These are phyloP conservation scores for Scheffersomyces quercinus DNA, from an alignment of 1,139 yeast genomes.

Conservation along the genomic window DNA sequence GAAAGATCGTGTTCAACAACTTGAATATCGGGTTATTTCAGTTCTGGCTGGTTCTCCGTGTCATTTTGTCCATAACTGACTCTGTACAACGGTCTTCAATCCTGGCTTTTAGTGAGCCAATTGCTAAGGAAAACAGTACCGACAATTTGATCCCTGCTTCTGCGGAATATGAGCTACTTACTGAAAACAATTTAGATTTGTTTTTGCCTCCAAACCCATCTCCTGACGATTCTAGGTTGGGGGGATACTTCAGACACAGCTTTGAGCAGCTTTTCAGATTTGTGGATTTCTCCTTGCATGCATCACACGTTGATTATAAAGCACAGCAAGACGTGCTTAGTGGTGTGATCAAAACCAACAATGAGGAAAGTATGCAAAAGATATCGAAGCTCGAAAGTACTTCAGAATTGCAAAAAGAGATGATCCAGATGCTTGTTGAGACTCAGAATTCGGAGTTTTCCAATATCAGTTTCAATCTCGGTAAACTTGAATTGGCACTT, in stretches of 20 bases:
- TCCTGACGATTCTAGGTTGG: not conserved
- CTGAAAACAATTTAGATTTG: conserved; percentile 10
- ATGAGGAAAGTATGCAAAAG: not conserved
- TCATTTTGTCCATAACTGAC: conserved; percentile 12
- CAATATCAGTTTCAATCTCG: conserved; percentile 3
- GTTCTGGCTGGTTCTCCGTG: conserved; percentile 29
- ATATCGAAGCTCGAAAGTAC: conserved; percentile 4
- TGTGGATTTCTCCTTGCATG: conserved; percentile 1
- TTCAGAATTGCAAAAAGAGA: conserved; percentile 4
- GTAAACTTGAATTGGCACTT: conserved; percentile 5
- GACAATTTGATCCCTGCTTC: not conserved
- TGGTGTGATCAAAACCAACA: conserved; percentile 2
- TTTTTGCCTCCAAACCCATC: conserved; percentile 4
- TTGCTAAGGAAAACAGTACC: conserved; percentile 1
- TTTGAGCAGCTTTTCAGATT: conserved; percentile 5
- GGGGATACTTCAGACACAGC: conserved; percentile 6
- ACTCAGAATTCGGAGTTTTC: conserved; percentile 6
- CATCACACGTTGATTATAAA: conserved; percentile 5
- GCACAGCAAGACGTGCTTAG: conserved; percentile 1
- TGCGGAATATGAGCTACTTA: conserved; percentile 10
- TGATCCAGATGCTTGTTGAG: conserved; percentile 6
- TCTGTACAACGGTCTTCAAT: conserved; percentile 5
- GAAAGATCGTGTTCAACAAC: conserved; percentile 31
- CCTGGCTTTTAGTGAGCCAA: conserved; percentile 3
- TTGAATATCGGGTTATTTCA: conserved; percentile 31